Evolutionary conservation across 164 flowering plant genomes (phyloP).

Genomic region (Vitis riparia): DNA sequence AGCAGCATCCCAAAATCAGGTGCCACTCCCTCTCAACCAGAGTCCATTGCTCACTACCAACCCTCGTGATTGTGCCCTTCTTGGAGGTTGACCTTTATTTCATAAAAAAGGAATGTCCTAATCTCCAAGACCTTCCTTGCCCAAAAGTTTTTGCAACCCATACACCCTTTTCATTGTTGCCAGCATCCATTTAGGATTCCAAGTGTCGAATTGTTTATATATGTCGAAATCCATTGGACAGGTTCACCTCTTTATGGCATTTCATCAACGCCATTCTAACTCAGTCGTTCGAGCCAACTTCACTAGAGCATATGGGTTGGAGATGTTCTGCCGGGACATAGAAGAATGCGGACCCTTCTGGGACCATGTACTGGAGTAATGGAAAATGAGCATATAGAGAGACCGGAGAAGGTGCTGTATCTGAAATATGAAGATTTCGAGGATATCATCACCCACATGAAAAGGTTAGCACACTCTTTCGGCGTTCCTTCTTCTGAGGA

Average conservation of each 20-base stretch:
- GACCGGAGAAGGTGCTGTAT: conserved; percentile 1
- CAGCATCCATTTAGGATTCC: conserved; percentile 16
- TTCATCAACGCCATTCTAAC: neutral
- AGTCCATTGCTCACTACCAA: conserved; percentile 14
- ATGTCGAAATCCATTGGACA: conserved; percentile 24
- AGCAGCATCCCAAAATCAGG: conserved; percentile 38
- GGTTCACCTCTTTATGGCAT: conserved; percentile 18
- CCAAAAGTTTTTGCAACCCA: conserved; percentile 27
- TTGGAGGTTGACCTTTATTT: conserved; percentile 15
- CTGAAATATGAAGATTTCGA: conserved; percentile 1
- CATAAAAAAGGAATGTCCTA: neutral
- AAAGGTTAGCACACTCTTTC: neutral
- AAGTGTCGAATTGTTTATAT: conserved; percentile 22
- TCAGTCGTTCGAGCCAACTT: too few species aligned
- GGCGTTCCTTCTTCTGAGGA: neutral
- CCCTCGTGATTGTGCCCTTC: conserved; percentile 20
- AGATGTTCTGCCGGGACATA: conserved; percentile 2
- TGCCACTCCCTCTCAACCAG: conserved; percentile 17
- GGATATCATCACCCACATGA: neutral
- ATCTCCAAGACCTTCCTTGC: conserved; percentile 8
- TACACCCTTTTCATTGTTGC: conserved; percentile 12
- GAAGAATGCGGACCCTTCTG: neutral
- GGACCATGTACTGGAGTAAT: conserved; percentile 6
- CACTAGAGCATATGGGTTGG: neutral
- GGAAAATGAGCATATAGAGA: neutral